Base-by-base conservation (phyloP, 1,139 yeast genomes). In the Nadsonia starkeyi-henricii region DNA sequence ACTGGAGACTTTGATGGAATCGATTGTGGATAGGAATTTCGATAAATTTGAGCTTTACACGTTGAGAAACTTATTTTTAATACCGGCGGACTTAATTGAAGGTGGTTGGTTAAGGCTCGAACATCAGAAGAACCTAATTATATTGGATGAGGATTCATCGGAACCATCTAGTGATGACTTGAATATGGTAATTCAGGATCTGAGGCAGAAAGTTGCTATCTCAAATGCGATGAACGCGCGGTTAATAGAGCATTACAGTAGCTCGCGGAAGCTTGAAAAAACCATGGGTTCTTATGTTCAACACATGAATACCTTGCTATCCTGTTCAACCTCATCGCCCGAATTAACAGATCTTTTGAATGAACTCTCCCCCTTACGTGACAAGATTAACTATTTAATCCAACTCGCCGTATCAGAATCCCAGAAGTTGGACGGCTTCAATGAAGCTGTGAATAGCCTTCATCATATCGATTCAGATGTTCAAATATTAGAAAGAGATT, bases 1-100 rank as follows among this genome's bases (percentile, higher is more conserved):
- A 58, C 66, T 89, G 44, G 96, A 88, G 58, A 79, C 91, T 0
- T 65, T 85, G 43, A 61, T 89, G 50, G 95, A 85, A 58, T 76
- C 78, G 51, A 74, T 79, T 2, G 84, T 88, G n/a, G 96, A 88
- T 64, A 73, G 73, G 57, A 84, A 85, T 60, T 88, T 86, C 62
- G 96, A 89, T 64, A 81, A 81, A 62, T 81, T 85, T 59, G 97
- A 89, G 67, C 68, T 88, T 39, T 89, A 88, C 62, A 77, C 85
- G 3, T 66, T 86, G 48, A 67, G 96, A 57, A 89, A 89, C 61
- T 77, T 89, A 20, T 70, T 89, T 50, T 74, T 75, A 12, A 68
- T 89, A 15, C 95, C 96, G 0, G 66, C 65, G 3, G 84, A 82
- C n/a, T 67, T 85, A 43, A 71, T 83, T 1, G 73, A 74, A 15